Conservation (phyloP, 805 yeast species). For the Brettanomyces custersianus region DNA sequence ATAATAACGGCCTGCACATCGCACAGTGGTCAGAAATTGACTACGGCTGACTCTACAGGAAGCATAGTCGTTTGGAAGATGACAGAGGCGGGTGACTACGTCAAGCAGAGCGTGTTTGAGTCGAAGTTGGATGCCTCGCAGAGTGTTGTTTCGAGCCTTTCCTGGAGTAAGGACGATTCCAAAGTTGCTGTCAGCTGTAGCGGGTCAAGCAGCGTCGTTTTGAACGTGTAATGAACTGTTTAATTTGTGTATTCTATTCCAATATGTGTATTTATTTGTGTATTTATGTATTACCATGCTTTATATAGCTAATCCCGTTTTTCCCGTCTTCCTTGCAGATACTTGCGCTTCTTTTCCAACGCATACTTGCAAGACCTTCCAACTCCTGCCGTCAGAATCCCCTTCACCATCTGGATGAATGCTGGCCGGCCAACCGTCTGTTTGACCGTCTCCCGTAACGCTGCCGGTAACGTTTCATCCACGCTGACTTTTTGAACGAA, state of each 20-base stretch:
- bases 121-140: slow-evolving; percentile 6
- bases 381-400: slow-evolving; percentile 81
- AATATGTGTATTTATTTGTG: slow-evolving; percentile 2
- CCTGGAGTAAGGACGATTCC: slow-evolving; percentile 18
- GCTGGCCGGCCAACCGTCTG: slow-evolving; percentile 64
- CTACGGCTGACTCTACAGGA: slow-evolving; percentile 62
- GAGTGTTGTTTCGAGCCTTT: slow-evolving; percentile 12
- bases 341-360: slow-evolving; percentile 50
- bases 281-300: background rate
- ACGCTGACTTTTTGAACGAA: slow-evolving; percentile 35
- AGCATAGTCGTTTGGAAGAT: slow-evolving; percentile 43
- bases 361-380: slow-evolving; percentile 66
- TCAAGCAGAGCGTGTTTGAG: slow-evolving; percentile 18
- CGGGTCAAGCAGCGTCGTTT: slow-evolving; percentile 18
- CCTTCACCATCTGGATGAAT: slow-evolving; percentile 68
- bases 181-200: slow-evolving; percentile 21
- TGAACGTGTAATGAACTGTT: slow-evolving; percentile 8
- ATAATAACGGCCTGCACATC: slow-evolving; percentile 48
- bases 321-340: slow-evolving; percentile 6
- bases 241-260: background rate
- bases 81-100: slow-evolving; percentile 4
- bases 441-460: slow-evolving; percentile 33
- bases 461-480: slow-evolving; percentile 26
- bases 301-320: background rate
- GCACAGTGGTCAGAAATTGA: slow-evolving; percentile 35